Evolutionary conservation across 352 stramenopile species (phyloP).

Genomic region (Elongisporangium prolatum): DNA sequence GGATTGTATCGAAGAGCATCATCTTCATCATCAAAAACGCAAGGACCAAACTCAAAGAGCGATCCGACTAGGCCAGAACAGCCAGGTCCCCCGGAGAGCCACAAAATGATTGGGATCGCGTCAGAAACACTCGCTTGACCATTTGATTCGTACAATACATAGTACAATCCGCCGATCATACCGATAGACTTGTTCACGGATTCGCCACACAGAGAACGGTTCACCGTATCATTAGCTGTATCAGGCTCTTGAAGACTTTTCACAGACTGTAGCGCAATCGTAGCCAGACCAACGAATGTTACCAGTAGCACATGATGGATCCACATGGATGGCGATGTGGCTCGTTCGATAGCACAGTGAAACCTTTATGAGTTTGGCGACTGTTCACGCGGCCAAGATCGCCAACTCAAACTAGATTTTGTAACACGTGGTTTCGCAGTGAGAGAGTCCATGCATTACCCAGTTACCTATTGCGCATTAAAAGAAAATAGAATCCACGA

Average conservation of each 20-base stretch:
- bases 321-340: neutral
- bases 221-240: neutral
- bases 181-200: conserved; percentile 48
- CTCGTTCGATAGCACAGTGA: neutral
- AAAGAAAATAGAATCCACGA: conserved; percentile 34
- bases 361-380: no score
- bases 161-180: conserved; percentile 62
- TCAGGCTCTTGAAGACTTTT: neutral
- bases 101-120: conserved; percentile 89
- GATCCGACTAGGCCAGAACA: conserved; percentile 93
- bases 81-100: conserved; percentile 95
- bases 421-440: no score
- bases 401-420: neutral
- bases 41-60: conserved; percentile 96
- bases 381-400: neutral
- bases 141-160: conserved; percentile 63
- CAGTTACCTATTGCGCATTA: conserved; percentile 4
- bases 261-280: conserved; percentile 2
- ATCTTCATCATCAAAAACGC: conserved; percentile 71
- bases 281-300: neutral
- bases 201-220: conserved; percentile 56
- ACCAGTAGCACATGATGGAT: neutral
- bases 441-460: no score
- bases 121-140: neutral
- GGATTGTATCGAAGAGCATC: conserved; percentile 78